Evolutionary conservation across 139 green algal species (phyloP).

Genomic region (Mesotaenium endlicherianum): DNA sequence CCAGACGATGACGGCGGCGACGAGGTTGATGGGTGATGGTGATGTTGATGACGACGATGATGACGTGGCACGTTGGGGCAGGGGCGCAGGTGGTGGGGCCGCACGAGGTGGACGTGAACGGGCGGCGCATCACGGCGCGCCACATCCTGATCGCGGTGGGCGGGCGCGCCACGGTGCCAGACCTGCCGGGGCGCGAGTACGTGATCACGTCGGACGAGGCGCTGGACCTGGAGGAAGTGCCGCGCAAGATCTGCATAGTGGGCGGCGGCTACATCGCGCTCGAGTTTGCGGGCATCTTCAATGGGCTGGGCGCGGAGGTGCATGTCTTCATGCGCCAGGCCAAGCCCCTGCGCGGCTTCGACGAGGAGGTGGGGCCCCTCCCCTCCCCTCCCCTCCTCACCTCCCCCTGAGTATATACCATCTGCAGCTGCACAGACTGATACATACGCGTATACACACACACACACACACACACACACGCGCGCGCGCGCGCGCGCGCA

Average conservation of each 20-base stretch:
- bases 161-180: slow-evolving; percentile 67
- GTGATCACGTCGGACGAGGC: slow-evolving; percentile 91
- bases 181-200: slow-evolving; percentile 84
- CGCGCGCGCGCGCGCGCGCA: too few species aligned
- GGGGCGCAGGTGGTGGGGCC: slow-evolving; percentile 66
- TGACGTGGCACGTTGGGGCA: not conserved
- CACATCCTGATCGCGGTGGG: slow-evolving; percentile 92
- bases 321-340: slow-evolving; percentile 75
- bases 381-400: not conserved
- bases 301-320: slow-evolving; percentile 77
- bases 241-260: slow-evolving; percentile 78
- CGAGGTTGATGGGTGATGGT: too few species aligned
- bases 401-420: too few species aligned
- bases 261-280: slow-evolving; percentile 95
- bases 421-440: too few species aligned
- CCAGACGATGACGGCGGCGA: too few species aligned
- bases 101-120: slow-evolving; percentile 82
- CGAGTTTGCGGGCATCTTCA: slow-evolving; percentile 95
- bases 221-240: slow-evolving; percentile 73
- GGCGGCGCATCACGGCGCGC: slow-evolving; percentile 61
- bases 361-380: slow-evolving; percentile 55
- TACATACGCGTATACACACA: too few species aligned
- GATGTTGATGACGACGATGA: too few species aligned
- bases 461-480: too few species aligned
- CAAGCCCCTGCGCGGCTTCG: slow-evolving; percentile 67